Percentiles rank a stretch among this genome's conserved stretches.
phyloP scores from a whole-genome alignment of 371 early-diverging fungal species.

The Mucor plumbeus region DNA sequence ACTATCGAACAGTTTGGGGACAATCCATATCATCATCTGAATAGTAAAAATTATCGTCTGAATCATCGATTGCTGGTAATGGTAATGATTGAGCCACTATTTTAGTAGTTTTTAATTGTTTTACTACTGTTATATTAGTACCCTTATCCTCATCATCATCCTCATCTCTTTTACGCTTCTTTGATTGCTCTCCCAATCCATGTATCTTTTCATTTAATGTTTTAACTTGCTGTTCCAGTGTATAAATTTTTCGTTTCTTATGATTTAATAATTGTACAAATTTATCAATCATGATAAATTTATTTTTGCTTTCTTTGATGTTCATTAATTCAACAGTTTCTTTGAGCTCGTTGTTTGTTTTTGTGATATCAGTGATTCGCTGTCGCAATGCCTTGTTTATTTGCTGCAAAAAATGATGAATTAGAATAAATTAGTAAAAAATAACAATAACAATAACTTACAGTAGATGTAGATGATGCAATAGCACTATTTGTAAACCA shows the following conservation, averaged over 20 bases:
- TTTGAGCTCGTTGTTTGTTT: background rate
- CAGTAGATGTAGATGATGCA: background rate
- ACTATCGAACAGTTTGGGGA: background rate
- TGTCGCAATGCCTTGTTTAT: background rate
- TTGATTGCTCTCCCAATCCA: background rate
- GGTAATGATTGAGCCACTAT: background rate
- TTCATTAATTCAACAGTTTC: background rate
- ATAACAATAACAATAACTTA: background rate
- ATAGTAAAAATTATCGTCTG: background rate
- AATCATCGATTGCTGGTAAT: background rate
- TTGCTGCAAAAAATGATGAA: background rate
- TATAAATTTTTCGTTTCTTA: background rate
- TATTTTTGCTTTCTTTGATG: conserved; percentile 3
- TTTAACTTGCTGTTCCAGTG: background rate
- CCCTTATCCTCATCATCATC: too few relatives aligned
- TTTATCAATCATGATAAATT: conserved; percentile 6
- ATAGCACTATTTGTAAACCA: background rate
- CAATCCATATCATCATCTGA: background rate
- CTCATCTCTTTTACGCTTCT: background rate
- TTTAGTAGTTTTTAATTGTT: background rate
- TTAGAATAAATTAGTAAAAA: background rate
- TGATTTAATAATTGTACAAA: background rate
- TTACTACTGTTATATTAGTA: background rate
- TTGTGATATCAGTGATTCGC: background rate
- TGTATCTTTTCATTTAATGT: background rate